Conservation (phyloP, 2,329 filamentous ascomycete genomes). For the Rasamsonia emersonii region DNA sequence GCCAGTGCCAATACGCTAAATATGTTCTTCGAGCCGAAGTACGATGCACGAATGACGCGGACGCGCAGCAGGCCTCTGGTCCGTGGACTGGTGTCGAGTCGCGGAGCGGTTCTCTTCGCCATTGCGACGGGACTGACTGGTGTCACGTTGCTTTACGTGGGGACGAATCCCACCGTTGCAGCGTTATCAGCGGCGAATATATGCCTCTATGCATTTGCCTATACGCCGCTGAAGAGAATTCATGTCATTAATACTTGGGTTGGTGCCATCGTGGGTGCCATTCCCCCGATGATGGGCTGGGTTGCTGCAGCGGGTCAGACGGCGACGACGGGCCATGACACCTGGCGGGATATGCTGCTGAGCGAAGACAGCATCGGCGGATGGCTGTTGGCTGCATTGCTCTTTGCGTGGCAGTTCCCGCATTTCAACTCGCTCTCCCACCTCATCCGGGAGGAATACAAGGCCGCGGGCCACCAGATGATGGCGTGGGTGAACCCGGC, state of each 20-base stretch:
- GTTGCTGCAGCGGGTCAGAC: slow-evolving; percentile 85
- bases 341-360: slow-evolving; percentile 70
- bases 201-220: slow-evolving; percentile 77
- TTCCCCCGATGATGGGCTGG: slow-evolving; percentile 97
- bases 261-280: slow-evolving; percentile 83
- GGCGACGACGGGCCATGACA: slow-evolving; percentile 60
- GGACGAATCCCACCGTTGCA: slow-evolving; percentile 89
- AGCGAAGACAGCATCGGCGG: slow-evolving; percentile 64
- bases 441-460: slow-evolving; percentile 84
- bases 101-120: slow-evolving; percentile 70
- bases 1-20: slow-evolving; percentile 90
- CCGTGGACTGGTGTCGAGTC: slow-evolving; percentile 63
- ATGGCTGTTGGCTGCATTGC: slow-evolving; percentile 74
- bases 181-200: slow-evolving; percentile 81
- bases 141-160: slow-evolving; percentile 67
- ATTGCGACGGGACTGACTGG: slow-evolving; percentile 62
- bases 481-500: slow-evolving; percentile 80
- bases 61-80: slow-evolving; percentile 87
- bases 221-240: slow-evolving; percentile 85
- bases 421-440: slow-evolving; percentile 95
- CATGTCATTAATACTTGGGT: slow-evolving; percentile 90
- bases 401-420: slow-evolving; percentile 96
- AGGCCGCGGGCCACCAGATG: slow-evolving; percentile 58
- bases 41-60: slow-evolving; percentile 88
- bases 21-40: slow-evolving; percentile 89